phyloP scores from a whole-genome alignment of 306 rosid genomes.

The Malus domestica region DNA sequence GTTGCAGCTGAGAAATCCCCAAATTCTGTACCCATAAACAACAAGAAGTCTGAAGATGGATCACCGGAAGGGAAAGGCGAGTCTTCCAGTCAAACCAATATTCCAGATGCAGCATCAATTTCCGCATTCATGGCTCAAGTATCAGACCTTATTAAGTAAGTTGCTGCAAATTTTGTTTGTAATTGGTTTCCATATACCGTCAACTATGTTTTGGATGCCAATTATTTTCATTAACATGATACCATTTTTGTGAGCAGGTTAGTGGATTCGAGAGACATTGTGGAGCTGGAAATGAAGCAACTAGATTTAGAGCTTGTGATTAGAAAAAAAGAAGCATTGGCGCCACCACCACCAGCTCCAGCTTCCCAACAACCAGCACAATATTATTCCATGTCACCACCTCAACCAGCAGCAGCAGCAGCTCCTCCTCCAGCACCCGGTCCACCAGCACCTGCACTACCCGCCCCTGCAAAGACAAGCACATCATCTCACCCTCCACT shows the following conservation, averaged over 20 bases:
- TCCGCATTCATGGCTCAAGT: conserved; percentile 76
- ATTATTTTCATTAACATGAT: background rate
- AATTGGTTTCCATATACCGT: background rate
- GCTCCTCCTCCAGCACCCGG: conserved; percentile 23
- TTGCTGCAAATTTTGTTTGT: background rate
- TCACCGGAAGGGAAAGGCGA: conserved; percentile 34
- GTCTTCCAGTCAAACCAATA: conserved; percentile 22
- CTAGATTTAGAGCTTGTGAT: conserved; percentile 57
- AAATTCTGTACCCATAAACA: conserved; percentile 52
- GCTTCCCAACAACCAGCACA: conserved; percentile 26
- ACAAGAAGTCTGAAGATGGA: conserved; percentile 27
- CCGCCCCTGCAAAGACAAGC: conserved; percentile 46
- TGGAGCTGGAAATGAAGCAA: conserved; percentile 78
- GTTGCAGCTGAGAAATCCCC: conserved; percentile 41
- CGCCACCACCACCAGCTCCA: conserved; percentile 33
- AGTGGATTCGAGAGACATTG: conserved; percentile 90
- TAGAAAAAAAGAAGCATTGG: conserved; percentile 76
- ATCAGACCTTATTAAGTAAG: conserved; percentile 81
- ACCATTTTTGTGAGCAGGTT: conserved; percentile 43
- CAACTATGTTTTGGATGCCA: background rate
- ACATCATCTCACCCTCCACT: conserved; percentile 63
- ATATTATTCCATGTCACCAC: conserved; percentile 24
- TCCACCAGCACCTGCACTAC: conserved; percentile 36
- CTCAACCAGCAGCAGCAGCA: conserved; percentile 18
- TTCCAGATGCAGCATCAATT: conserved; percentile 41